phyloP scores from a whole-genome alignment of 1,284 basidiomycete species.

The Melanopsichium pennsylvanicum region DNA sequence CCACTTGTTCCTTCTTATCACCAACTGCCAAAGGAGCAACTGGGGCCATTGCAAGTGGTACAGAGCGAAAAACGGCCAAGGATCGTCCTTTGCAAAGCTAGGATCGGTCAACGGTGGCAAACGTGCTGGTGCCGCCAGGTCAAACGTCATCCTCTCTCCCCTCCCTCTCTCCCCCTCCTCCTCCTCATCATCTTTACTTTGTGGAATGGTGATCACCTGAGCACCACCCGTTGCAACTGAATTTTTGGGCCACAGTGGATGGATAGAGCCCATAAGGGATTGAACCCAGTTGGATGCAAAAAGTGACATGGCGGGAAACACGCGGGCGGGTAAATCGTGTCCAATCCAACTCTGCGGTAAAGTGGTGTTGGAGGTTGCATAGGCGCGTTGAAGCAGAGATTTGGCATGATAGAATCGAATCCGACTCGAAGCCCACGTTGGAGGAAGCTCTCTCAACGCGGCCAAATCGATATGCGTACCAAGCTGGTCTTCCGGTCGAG shows the following conservation, averaged over 20 bases:
- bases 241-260: slow-evolving; percentile 23
- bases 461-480: slow-evolving; percentile 6
- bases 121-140: slow-evolving; percentile 24
- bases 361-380: slow-evolving; percentile 31
- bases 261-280: slow-evolving; percentile 2
- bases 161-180: too few species aligned
- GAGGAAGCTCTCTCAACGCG: slow-evolving; percentile 13
- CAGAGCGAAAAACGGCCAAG: slow-evolving; percentile 47
- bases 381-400: slow-evolving; percentile 34
- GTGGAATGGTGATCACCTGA: neutral
- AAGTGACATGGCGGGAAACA: slow-evolving; percentile 42
- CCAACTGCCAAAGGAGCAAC: slow-evolving; percentile 46
- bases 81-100: slow-evolving; percentile 44
- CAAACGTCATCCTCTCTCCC: neutral
- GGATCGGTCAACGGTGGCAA: slow-evolving; percentile 45
- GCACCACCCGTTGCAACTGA: neutral
- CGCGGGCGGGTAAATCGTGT: slow-evolving; percentile 66
- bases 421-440: slow-evolving; percentile 30
- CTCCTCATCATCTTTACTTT: too few species aligned
- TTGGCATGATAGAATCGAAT: slow-evolving; percentile 24
- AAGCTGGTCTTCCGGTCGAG: neutral
- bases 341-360: slow-evolving; percentile 65
- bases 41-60: slow-evolving; percentile 55
- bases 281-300: slow-evolving; percentile 2
- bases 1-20: slow-evolving; percentile 39